Evolutionary conservation across 257 asterid genomes (phyloP).

Genomic region (Fraxinus anomala): DNA sequence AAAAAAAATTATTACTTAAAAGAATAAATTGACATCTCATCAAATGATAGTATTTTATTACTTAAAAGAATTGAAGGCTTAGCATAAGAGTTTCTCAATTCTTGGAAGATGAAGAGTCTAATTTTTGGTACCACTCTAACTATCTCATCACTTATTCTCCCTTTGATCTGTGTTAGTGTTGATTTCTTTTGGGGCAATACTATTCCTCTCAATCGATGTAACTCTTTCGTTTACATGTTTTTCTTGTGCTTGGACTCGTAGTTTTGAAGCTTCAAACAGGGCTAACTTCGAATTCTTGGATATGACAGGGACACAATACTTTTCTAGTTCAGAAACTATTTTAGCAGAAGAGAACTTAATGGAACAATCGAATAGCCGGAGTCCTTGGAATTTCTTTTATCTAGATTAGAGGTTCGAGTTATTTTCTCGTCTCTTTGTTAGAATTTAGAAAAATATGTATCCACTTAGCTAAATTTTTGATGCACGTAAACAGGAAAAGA

Average conservation of each 20-base stretch:
- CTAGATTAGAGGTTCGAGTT: constrained; percentile 41
- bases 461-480: not conserved
- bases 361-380: constrained; percentile 22
- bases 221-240: not conserved
- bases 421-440: not conserved
- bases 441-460: not conserved
- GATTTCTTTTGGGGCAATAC: constrained; percentile 43
- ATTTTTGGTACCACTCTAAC: constrained; percentile 39
- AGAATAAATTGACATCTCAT: not conserved
- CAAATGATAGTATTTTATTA: not conserved
- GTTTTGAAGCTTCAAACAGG: not conserved
- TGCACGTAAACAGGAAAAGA: constrained; percentile 49
- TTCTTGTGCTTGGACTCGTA: not conserved
- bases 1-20: too few relatives aligned
- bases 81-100: not conserved
- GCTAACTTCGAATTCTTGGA: not conserved
- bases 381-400: constrained; percentile 31
- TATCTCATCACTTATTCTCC: constrained; percentile 31
- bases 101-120: constrained; percentile 31
- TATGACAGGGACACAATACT: constrained; percentile 42
- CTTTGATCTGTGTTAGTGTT: constrained; percentile 36
- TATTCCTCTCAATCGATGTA: constrained; percentile 41
- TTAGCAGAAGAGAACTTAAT: constrained; percentile 9
- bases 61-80: constrained; percentile 15
- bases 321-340: constrained; percentile 24